These are phyloP conservation scores for Cladosporium sp. DNA, from an alignment of 2,329 filamentous ascomycete species.

Conservation along the genomic window DNA sequence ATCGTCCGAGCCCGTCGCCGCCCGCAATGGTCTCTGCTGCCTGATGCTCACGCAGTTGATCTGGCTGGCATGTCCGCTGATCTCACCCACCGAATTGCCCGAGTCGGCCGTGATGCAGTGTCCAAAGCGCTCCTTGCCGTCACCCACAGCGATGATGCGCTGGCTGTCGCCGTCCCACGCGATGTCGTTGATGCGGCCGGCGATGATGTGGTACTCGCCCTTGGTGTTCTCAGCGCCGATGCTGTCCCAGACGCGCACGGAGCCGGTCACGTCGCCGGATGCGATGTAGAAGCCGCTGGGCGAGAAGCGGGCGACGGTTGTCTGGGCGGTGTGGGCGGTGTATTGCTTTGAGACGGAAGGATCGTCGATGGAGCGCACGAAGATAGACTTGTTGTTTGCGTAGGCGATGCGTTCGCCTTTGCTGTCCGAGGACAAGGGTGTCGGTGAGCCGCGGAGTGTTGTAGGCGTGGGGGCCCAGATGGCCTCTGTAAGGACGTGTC, in stretches of 20 bases:
- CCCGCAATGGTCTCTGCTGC: constrained; percentile 85
- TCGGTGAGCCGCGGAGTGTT: constrained; percentile 83
- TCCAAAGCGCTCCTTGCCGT: constrained; percentile 90
- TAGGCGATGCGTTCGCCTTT: constrained; percentile 94
- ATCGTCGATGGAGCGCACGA: constrained; percentile 90
- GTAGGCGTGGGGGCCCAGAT: constrained; percentile 54
- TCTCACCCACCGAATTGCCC: constrained; percentile 93
- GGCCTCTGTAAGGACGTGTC: not conserved
- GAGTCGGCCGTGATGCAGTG: constrained; percentile 94
- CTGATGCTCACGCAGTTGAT: constrained; percentile 91
- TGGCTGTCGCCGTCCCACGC: constrained; percentile 98
- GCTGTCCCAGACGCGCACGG: constrained; percentile 88
- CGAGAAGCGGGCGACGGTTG: constrained; percentile 90
- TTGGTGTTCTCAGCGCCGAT: constrained; percentile 86
- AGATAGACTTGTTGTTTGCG: constrained; percentile 94
- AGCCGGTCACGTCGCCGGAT: constrained; percentile 82
- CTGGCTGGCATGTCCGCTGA: constrained; percentile 84
- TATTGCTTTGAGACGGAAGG: constrained; percentile 86
- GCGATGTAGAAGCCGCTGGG: constrained; percentile 95
- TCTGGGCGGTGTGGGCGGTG: constrained; percentile 82
- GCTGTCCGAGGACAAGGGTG: constrained; percentile 80
- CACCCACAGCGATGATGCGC: constrained; percentile 92
- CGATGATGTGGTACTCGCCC: constrained; percentile 92
- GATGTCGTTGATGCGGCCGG: constrained; percentile 91
- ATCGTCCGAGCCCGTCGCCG: constrained; percentile 89